These are phyloP conservation scores for Punica granatum DNA, from an alignment of 345 rosid genomes.

Conservation along the genomic window DNA sequence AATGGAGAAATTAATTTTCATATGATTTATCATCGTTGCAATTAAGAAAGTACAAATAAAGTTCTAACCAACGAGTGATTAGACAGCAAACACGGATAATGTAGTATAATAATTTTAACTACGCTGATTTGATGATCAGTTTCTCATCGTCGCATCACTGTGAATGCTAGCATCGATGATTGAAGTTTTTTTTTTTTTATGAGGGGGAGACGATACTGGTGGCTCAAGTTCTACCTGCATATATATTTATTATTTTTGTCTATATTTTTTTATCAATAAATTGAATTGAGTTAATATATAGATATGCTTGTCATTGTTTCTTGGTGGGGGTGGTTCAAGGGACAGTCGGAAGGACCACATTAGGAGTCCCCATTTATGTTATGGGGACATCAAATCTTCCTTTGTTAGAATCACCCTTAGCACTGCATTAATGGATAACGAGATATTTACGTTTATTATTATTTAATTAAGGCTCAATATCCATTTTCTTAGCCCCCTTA, in stretches of 20 bases:
- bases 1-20: too few relatives aligned
- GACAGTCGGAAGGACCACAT: conserved; percentile 8
- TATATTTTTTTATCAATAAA: not conserved
- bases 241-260: not conserved
- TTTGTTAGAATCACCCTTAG: not conserved
- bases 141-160: too few relatives aligned
- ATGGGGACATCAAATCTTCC: conserved; percentile 7
- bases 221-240: not conserved
- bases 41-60: too few relatives aligned
- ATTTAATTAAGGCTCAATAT: not conserved
- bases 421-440: not conserved
- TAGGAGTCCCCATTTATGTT: not conserved
- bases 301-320: not conserved
- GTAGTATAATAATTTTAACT: too few relatives aligned
- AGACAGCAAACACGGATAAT: too few relatives aligned
- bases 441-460: not conserved
- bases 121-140: too few relatives aligned
- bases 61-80: too few relatives aligned
- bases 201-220: not conserved
- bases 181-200: too few relatives aligned
- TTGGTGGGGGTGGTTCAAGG: not conserved
- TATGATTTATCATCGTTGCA: too few relatives aligned
- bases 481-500: not conserved
- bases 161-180: too few relatives aligned
- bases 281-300: not conserved